Evolutionary conservation across 2,329 filamentous ascomycete species (phyloP).

Genomic region (Polytolypa hystricis): DNA sequence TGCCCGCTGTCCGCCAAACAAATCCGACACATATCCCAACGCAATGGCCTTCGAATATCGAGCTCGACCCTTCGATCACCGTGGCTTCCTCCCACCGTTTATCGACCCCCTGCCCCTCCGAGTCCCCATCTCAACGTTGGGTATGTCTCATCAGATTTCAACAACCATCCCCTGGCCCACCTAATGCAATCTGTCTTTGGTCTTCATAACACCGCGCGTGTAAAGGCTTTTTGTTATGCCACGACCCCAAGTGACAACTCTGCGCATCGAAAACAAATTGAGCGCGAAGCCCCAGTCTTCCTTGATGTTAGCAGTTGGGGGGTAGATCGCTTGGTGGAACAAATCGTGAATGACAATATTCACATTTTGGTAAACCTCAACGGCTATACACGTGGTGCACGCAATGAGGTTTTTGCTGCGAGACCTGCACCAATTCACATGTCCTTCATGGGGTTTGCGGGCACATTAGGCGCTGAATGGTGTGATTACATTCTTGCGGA

Average conservation of each 20-base stretch:
- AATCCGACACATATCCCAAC: constrained; percentile 85
- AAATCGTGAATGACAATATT: constrained; percentile 78
- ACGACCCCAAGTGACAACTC: constrained; percentile 88
- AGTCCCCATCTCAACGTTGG: constrained; percentile 77
- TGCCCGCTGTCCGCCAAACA: constrained; percentile 85
- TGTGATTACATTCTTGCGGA: constrained; percentile 96
- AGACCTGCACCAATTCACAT: constrained; percentile 92
- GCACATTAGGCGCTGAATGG: constrained; percentile 93
- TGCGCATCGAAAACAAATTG: constrained; percentile 80
- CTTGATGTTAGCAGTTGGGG: constrained; percentile 80
- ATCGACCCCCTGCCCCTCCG: constrained; percentile 74
- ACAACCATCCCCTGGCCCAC: constrained; percentile 93
- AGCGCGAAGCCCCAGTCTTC: constrained; percentile 83
- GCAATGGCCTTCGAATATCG: constrained; percentile 87
- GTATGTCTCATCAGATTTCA: constrained; percentile 97
- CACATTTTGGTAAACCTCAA: constrained; percentile 97
- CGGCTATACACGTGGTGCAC: constrained; percentile 90
- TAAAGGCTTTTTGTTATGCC: constrained; percentile 87
- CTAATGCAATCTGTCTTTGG: constrained; percentile 99
- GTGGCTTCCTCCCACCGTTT: constrained; percentile 75
- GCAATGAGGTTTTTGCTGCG: constrained; percentile 94
- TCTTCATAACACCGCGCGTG: constrained; percentile 61
- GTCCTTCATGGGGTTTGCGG: constrained; percentile 99
- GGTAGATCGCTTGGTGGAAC: constrained; percentile 69
- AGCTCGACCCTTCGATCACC: constrained; percentile 75